Base-by-base conservation (phyloP, 805 yeast species). In the Wickerhamomyces bisporus region DNA sequence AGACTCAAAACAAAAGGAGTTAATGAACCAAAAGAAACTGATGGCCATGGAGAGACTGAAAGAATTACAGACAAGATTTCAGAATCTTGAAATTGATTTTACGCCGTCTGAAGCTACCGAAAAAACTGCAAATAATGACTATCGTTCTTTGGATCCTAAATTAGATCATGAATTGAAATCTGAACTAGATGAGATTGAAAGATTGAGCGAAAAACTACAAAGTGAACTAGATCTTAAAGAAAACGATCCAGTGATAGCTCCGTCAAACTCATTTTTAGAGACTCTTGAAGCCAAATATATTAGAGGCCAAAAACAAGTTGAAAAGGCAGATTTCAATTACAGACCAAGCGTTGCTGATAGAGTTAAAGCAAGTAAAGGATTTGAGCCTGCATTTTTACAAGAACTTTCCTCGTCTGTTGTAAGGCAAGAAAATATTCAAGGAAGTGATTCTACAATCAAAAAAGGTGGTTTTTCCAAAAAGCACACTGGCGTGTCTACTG, bases 41-140 rank as follows among this genome's bases (percentile, higher is more conserved):
- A 67, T 76, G 56, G 91, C 91, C 0, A 65, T 86, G 68, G 82
- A 80, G 40, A 69, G 95, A 47, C 67, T 89, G 39, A 65, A 74
- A 26, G 83, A 81, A 44, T 68, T 89, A 38, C 93, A 86, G 54
- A 64, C 65, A 19, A 71, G 75, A 41, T 81, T 83, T 50, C 72
- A 77, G 41, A 84, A 78, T 48, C 73, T 81, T 51, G 76, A 81
- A 40, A 74, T 79, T 36, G 77, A 75, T 44, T 77, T 79, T 37
- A 36, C 47, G 6, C 42, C 52, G 5, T 31, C 43, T 14, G 45
- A 43, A n/a, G 49, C 50, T 7, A 39, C 45, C 13, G 48, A 34
- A 8, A 19, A 26, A 13, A 21, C 34, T 26, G 12, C 16, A 17
- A 14, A 29, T 17, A 8, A 14, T 12, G 37, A 34, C 14, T 53